Conservation (phyloP, 176 grass and related monocot species). For the Elymus sibiricus region DNA sequence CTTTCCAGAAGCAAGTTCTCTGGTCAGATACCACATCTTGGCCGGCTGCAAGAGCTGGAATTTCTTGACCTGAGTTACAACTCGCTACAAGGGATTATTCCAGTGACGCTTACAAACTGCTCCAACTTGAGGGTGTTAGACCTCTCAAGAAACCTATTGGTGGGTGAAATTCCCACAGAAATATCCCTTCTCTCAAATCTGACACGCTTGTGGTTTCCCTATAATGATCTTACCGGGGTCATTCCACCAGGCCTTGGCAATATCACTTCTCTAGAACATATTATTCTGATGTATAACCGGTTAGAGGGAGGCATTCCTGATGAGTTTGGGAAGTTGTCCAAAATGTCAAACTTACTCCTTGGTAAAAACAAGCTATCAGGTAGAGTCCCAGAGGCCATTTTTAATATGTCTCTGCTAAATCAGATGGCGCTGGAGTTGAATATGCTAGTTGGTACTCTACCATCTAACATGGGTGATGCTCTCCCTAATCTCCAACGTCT, state of each 20-base stretch:
- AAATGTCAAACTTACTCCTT: not conserved
- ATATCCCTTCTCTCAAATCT: conserved; percentile 35
- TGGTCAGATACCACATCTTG: not conserved
- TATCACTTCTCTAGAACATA: conserved; percentile 7
- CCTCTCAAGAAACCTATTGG: conserved; percentile 5
- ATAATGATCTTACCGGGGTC: conserved; percentile 27
- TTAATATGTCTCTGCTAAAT: not conserved
- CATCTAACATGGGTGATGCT: conserved; percentile 14
- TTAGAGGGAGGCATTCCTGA: conserved; percentile 19
- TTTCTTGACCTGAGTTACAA: not conserved
- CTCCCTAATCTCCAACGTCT: conserved; percentile 21
- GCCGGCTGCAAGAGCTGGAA: not conserved
- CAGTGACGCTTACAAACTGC: conserved; percentile 11
- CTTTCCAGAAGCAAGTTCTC: not conserved
- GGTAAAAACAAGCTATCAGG: conserved; percentile 4
- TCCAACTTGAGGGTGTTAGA: conserved; percentile 12
- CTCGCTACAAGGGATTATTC: not conserved
- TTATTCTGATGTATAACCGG: not conserved
- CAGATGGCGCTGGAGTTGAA: not conserved
- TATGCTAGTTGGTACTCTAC: not conserved
- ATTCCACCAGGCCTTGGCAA: conserved; percentile 41
- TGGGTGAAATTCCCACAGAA: conserved; percentile 22
- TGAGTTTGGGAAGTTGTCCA: conserved; percentile 24
- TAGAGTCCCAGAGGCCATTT: not conserved
- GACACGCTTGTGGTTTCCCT: not conserved